Evolutionary conservation across 805 yeast genomes (phyloP).

Genomic region (Candida mattraensis): DNA sequence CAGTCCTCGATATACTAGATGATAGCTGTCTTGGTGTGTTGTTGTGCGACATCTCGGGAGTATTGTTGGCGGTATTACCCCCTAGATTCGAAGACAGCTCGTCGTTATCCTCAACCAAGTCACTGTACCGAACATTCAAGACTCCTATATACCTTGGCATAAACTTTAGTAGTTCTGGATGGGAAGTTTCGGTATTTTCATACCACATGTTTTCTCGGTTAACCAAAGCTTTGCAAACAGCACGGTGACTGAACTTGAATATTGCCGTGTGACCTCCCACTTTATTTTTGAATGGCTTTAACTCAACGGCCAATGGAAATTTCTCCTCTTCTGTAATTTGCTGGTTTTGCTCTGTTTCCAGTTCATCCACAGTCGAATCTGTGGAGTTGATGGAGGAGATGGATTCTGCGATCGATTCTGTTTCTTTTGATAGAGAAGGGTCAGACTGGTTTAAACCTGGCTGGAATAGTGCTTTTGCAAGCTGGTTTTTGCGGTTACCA

Average conservation of each 20-base stretch:
- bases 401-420: slow-evolving; percentile 2
- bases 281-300: slow-evolving; percentile 87
- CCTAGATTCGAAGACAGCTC: slow-evolving; percentile 10
- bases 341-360: slow-evolving; percentile 2
- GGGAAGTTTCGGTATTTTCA: slow-evolving; percentile 78
- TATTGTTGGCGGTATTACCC: neutral
- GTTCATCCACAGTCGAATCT: slow-evolving; percentile 2
- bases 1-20: slow-evolving; percentile 1
- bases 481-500: slow-evolving; percentile 12
- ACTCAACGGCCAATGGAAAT: slow-evolving; percentile 79
- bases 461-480: neutral
- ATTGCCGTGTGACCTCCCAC: slow-evolving; percentile 99
- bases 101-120: slow-evolving; percentile 30
- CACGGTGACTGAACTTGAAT: slow-evolving; percentile 84
- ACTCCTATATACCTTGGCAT: slow-evolving; percentile 97
- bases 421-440: too few species aligned
- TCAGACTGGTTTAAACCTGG: slow-evolving; percentile 1
- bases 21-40: neutral
- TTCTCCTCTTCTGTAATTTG: slow-evolving; percentile 22
- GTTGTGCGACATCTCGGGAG: neutral
- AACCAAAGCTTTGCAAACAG: slow-evolving; percentile 91
- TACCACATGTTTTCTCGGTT: slow-evolving; percentile 91
- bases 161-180: slow-evolving; percentile 72
- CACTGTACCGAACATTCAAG: slow-evolving; percentile 78
- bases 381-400: slow-evolving; percentile 1